Conservation (phyloP, 2,329 filamentous ascomycete genomes). For the Trichoderma sp. region DNA sequence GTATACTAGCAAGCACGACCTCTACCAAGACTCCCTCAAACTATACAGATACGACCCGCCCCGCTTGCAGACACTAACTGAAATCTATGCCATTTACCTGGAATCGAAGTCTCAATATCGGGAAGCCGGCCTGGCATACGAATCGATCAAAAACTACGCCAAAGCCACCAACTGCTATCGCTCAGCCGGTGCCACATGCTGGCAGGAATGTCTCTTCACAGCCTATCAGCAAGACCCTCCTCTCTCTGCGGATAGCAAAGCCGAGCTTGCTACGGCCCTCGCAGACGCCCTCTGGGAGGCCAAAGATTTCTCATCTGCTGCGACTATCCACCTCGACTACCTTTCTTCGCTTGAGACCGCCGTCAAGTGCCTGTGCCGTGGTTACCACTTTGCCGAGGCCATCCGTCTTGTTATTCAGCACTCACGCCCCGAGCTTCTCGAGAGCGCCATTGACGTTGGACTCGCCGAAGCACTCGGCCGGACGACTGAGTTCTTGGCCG, state of each 20-base stretch:
- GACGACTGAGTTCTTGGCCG: slow-evolving; percentile 88
- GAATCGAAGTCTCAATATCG: slow-evolving; percentile 75
- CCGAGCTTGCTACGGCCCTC: slow-evolving; percentile 71
- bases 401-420: slow-evolving; percentile 72
- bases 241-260: slow-evolving; percentile 62
- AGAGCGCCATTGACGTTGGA: slow-evolving; percentile 71
- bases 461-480: slow-evolving; percentile 79
- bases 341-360: slow-evolving; percentile 72
- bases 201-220: slow-evolving; percentile 86
- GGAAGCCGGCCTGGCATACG: slow-evolving; percentile 88
- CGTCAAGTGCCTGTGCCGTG: slow-evolving; percentile 80
- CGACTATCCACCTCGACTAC: slow-evolving; percentile 80
- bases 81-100: slow-evolving; percentile 78
- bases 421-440: slow-evolving; percentile 64
- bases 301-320: slow-evolving; percentile 81
- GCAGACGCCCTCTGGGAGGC: slow-evolving; percentile 79
- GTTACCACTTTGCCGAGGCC: slow-evolving; percentile 86
- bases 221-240: slow-evolving; percentile 69
- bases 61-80: slow-evolving; percentile 69
- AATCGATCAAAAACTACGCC: slow-evolving; percentile 75
- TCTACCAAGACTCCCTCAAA: slow-evolving; percentile 77
- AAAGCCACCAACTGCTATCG: slow-evolving; percentile 84
- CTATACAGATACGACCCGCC: slow-evolving; percentile 81
- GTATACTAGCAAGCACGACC: slow-evolving; percentile 77
- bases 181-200: slow-evolving; percentile 73